phyloP scores from a whole-genome alignment of 805 yeast species.

The Sugiyamaella lignohabitans region DNA sequence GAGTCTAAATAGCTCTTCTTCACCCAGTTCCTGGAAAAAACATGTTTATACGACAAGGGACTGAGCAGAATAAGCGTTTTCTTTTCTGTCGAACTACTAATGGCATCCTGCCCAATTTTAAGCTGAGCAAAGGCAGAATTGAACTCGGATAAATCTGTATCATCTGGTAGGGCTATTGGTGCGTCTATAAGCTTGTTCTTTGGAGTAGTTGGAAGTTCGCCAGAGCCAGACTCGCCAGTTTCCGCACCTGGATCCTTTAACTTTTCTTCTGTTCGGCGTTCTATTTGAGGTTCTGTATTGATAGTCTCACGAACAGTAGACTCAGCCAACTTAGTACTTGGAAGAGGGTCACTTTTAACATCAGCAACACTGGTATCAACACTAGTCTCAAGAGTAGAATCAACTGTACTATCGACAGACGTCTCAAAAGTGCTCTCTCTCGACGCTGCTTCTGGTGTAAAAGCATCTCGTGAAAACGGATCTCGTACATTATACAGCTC shows the following conservation, averaged over 20 bases:
- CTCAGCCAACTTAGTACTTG: neutral
- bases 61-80: conserved; percentile 44
- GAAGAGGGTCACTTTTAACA: neutral
- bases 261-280: too few species aligned
- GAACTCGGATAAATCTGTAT: neutral
- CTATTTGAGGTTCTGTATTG: neutral
- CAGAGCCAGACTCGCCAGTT: neutral
- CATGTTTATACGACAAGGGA: conserved; percentile 54
- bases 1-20: conserved; percentile 57
- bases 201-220: neutral
- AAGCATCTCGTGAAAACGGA: neutral
- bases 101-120: too few species aligned
- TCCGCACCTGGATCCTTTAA: too few species aligned
- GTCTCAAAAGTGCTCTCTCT: too few species aligned
- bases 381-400: too few species aligned
- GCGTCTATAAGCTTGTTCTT: too few species aligned
- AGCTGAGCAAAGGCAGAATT: neutral
- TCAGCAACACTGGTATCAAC: neutral
- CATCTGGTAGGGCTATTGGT: neutral
- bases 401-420: too few species aligned
- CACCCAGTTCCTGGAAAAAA: conserved; percentile 56
- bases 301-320: neutral
- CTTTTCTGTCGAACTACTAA: neutral
- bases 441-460: neutral
- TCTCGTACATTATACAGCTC: neutral